These are phyloP conservation scores for Stropharia rugosoannulata DNA, from an alignment of 768 basidiomycete genomes.

Conservation along the genomic window DNA sequence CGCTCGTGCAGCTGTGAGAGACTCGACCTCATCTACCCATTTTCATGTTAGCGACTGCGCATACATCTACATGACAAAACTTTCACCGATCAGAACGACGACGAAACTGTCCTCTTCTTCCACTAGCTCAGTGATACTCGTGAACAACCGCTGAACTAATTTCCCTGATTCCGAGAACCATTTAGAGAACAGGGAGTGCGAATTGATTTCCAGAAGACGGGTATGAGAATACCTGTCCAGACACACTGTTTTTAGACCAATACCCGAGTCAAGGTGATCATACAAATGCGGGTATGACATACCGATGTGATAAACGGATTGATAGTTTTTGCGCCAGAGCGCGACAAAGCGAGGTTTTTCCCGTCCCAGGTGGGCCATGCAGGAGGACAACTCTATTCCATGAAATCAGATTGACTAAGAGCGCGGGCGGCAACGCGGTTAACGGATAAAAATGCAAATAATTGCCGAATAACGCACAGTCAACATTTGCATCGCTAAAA, in stretches of 20 bases:
- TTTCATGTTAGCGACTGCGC: background rate
- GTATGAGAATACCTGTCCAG: slow-evolving; percentile 73
- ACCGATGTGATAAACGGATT: slow-evolving; percentile 86
- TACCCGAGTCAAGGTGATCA: background rate
- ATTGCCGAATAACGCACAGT: slow-evolving; percentile 51
- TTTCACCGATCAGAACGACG: slow-evolving; percentile 86
- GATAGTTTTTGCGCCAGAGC: slow-evolving; percentile 95
- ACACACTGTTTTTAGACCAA: background rate
- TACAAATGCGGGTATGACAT: slow-evolving; percentile 16
- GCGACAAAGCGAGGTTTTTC: slow-evolving; percentile 93
- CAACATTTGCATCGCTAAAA: slow-evolving; percentile 87
- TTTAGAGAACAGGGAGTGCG: slow-evolving; percentile 95
- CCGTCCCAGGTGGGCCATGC: slow-evolving; percentile 97
- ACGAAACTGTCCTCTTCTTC: slow-evolving; percentile 93
- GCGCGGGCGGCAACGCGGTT: slow-evolving; percentile 1
- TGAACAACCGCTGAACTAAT: slow-evolving; percentile 91
- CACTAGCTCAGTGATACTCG: slow-evolving; percentile 83
- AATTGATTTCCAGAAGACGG: slow-evolving; percentile 94
- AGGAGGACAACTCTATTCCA: slow-evolving; percentile 96
- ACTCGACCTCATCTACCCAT: slow-evolving; percentile 88
- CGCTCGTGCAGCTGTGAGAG: slow-evolving; percentile 89
- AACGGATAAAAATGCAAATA: slow-evolving; percentile 1
- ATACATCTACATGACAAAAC: background rate
- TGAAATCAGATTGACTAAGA: slow-evolving; percentile 82
- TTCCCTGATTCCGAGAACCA: slow-evolving; percentile 99